phyloP scores from a whole-genome alignment of 1,284 basidiomycete genomes.

The Austroboletus niveus region DNA sequence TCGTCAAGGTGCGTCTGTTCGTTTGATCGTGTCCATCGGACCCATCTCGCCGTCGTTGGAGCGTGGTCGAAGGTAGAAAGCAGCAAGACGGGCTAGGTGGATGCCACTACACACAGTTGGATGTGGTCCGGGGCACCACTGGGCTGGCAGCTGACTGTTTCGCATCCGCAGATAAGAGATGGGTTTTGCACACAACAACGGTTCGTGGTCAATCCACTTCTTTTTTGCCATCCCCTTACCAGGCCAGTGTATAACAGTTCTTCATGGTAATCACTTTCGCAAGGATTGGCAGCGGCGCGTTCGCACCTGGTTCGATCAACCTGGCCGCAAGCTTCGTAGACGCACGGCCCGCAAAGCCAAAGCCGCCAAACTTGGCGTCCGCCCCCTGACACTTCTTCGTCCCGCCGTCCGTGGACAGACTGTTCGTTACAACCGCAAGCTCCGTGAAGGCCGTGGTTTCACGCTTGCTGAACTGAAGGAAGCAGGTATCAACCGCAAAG shows the following conservation, averaged over 20 bases:
- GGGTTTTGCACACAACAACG: constrained; percentile 84
- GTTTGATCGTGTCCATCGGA: constrained; percentile 5
- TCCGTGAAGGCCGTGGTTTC: constrained; percentile 98
- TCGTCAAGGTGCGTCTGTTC: constrained; percentile 31
- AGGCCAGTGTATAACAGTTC: constrained; percentile 48
- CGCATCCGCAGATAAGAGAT: constrained; percentile 45
- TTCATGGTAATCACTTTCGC: constrained; percentile 94
- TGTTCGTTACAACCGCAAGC: constrained; percentile 97
- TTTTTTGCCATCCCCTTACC: constrained; percentile 12
- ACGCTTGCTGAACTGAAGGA: constrained; percentile 94
- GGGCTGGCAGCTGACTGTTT: constrained; percentile 13
- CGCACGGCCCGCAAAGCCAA: constrained; percentile 92
- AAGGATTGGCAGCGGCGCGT: constrained; percentile 98
- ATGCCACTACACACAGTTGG: constrained; percentile 21
- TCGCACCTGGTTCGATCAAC: constrained; percentile 99
- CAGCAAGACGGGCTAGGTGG: constrained; percentile 17
- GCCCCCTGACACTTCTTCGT: constrained; percentile 89
- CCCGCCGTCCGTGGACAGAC: constrained; percentile 97
- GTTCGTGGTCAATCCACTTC: constrained; percentile 39
- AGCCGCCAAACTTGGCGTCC: constrained; percentile 89
- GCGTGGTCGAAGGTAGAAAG: neutral
- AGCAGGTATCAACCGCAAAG: constrained; percentile 93
- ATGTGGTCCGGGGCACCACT: constrained; percentile 30
- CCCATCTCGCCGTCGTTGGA: neutral
- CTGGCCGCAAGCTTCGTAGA: constrained; percentile 96